phyloP scores from a whole-genome alignment of 495 filamentous ascomycete genomes.

The Podospora fimiseda region DNA sequence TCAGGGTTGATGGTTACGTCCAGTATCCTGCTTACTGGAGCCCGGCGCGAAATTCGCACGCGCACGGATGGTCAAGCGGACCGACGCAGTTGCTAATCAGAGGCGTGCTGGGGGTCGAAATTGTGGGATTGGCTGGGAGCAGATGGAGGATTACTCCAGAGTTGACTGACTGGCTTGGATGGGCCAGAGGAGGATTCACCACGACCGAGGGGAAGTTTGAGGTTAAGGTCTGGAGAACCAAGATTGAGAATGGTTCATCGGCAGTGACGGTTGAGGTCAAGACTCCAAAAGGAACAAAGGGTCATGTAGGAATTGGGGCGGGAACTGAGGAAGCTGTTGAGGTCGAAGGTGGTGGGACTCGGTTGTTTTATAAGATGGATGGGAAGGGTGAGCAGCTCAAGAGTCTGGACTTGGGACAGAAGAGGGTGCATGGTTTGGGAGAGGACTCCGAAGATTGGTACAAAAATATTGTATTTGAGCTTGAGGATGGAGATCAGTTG shows the following conservation, averaged over 20 bases:
- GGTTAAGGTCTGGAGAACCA: slow-evolving; percentile 26
- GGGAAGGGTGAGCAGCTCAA: background rate
- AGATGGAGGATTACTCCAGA: slow-evolving; percentile 48
- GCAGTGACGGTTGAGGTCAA: slow-evolving; percentile 34
- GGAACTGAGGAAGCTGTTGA: background rate
- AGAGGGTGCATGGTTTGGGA: background rate
- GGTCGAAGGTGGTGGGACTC: background rate
- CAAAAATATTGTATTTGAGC: background rate
- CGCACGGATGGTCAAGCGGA: slow-evolving; percentile 57
- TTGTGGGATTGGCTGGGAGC: slow-evolving; percentile 41
- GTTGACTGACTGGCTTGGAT: slow-evolving; percentile 44
- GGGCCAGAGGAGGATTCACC: slow-evolving; percentile 50
- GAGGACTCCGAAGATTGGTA: background rate
- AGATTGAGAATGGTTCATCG: slow-evolving; percentile 6
- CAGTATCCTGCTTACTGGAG: slow-evolving; percentile 53
- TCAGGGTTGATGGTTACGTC: slow-evolving; percentile 47
- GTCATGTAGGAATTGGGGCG: slow-evolving; percentile 14
- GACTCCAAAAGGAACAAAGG: slow-evolving; percentile 32
- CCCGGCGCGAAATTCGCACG: slow-evolving; percentile 47
- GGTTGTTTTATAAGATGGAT: background rate
- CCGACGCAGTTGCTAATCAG: slow-evolving; percentile 51
- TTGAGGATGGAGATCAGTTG: slow-evolving; percentile 7
- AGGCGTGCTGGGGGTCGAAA: slow-evolving; percentile 48
- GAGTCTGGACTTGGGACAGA: background rate
- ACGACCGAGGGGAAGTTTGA: slow-evolving; percentile 48